Conservation (phyloP, 164 flowering plant species). For the Piper betle region DNA sequence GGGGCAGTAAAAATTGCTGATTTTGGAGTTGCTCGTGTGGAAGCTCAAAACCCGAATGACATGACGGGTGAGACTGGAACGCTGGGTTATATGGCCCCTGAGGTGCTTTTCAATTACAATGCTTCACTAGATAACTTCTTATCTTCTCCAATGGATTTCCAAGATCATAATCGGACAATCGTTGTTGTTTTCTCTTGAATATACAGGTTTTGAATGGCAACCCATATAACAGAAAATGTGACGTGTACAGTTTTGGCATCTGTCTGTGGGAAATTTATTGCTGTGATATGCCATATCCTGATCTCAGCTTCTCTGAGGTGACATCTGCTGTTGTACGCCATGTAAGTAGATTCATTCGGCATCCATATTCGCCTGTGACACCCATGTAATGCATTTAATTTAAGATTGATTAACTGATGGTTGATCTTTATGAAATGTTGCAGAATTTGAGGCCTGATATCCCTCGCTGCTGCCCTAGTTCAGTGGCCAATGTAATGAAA, state of each 20-base stretch:
- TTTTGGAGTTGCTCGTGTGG: conserved; percentile 97
- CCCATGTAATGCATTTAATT: not conserved
- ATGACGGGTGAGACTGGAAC: conserved; percentile 99
- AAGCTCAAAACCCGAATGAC: conserved; percentile 92
- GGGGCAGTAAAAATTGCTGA: conserved; percentile 89
- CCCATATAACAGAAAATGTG: conserved; percentile 91
- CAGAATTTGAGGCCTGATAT: conserved; percentile 95
- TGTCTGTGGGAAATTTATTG: conserved; percentile 98
- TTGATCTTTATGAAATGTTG: conserved; percentile 2
- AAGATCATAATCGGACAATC: not conserved
- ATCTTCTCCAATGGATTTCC: no score
- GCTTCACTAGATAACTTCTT: no score
- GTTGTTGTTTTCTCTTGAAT: not conserved
- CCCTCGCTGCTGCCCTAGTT: conserved; percentile 88
- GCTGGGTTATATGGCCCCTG: conserved; percentile 99
- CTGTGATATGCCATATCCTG: conserved; percentile 98
- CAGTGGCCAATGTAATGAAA: conserved; percentile 76
- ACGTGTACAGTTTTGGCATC: conserved; percentile 94
- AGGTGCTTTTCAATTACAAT: conserved; percentile 30
- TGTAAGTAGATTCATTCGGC: conserved; percentile 24
- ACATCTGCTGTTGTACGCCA: conserved; percentile 92
- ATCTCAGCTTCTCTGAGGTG: conserved; percentile 86
- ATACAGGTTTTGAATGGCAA: conserved; percentile 85
- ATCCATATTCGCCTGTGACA: not conserved
- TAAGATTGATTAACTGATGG: not conserved